These are phyloP conservation scores for Talaromyces sp. DNA, from an alignment of 2,329 filamentous ascomycete genomes.

Conservation along the genomic window DNA sequence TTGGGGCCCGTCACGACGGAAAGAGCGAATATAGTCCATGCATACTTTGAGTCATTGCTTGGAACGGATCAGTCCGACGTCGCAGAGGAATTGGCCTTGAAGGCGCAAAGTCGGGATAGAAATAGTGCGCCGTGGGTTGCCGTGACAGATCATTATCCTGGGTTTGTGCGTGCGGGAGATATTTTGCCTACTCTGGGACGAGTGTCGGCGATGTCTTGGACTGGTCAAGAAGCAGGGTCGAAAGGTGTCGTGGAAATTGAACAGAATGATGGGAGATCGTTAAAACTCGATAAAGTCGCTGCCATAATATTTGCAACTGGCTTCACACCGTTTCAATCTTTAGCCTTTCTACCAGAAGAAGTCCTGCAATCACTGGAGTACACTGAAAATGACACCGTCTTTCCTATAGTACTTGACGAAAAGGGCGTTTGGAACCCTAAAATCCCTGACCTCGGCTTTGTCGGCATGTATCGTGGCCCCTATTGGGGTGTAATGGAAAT, in stretches of 20 bases:
- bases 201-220: neutral
- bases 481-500: constrained; percentile 88
- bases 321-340: constrained; percentile 62
- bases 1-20: constrained; percentile 63
- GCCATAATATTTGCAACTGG: constrained; percentile 74
- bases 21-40: constrained; percentile 54
- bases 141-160: constrained; percentile 68
- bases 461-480: constrained; percentile 78
- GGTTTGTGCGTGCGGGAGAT: constrained; percentile 66
- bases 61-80: constrained; percentile 46
- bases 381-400: constrained; percentile 51
- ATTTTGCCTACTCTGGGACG: constrained; percentile 10
- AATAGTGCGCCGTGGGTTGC: constrained; percentile 62
- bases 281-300: constrained; percentile 55
- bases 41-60: constrained; percentile 43
- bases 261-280: constrained; percentile 29
- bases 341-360: constrained; percentile 61
- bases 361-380: constrained; percentile 59
- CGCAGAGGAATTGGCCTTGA: constrained; percentile 35
- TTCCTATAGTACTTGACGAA: constrained; percentile 66
- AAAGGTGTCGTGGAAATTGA: constrained; percentile 6
- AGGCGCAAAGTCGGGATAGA: constrained; percentile 39
- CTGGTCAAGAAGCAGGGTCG: neutral
- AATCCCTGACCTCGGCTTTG: constrained; percentile 67
- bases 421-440: constrained; percentile 62